Evolutionary conservation across 2,329 filamentous ascomycete species (phyloP).

Genomic region (Monosporascus sp.): DNA sequence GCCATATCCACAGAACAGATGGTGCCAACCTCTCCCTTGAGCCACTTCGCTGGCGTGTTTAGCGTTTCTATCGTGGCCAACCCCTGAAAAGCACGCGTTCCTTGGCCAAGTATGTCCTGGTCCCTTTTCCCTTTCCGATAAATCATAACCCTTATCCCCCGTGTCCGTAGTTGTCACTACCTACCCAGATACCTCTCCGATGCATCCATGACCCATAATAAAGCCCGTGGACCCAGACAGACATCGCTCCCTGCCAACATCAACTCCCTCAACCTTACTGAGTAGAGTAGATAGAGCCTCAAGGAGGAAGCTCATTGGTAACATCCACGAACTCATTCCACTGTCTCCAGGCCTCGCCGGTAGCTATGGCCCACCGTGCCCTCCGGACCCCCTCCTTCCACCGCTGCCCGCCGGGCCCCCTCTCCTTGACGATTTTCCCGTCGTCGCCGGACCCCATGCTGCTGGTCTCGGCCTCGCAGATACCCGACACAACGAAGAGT

Average conservation of each 20-base stretch:
- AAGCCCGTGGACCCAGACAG: too few species aligned
- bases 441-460: conserved; percentile 76
- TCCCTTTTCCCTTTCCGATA: too few species aligned
- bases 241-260: not conserved
- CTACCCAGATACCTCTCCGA: too few species aligned
- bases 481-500: conserved; percentile 75
- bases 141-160: too few species aligned
- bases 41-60: too few species aligned
- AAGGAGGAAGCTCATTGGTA: conserved; percentile 52
- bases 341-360: conserved; percentile 77
- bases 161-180: too few species aligned
- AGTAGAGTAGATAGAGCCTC: not conserved
- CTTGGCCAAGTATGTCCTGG: too few species aligned
- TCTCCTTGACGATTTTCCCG: conserved; percentile 72
- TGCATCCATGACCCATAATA: too few species aligned
- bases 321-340: conserved; percentile 81
- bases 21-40: too few species aligned
- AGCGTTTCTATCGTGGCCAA: too few species aligned
- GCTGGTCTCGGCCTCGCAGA: conserved; percentile 79
- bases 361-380: conserved; percentile 82
- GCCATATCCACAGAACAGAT: too few species aligned
- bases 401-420: conserved; percentile 76
- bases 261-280: not conserved
- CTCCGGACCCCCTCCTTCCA: conserved; percentile 94
- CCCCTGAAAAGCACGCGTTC: too few species aligned